Percentiles rank a stretch among this genome's conserved stretches.
phyloP scores from a whole-genome alignment of 2,329 filamentous ascomycete species.

The Ceratocystis papillata region DNA sequence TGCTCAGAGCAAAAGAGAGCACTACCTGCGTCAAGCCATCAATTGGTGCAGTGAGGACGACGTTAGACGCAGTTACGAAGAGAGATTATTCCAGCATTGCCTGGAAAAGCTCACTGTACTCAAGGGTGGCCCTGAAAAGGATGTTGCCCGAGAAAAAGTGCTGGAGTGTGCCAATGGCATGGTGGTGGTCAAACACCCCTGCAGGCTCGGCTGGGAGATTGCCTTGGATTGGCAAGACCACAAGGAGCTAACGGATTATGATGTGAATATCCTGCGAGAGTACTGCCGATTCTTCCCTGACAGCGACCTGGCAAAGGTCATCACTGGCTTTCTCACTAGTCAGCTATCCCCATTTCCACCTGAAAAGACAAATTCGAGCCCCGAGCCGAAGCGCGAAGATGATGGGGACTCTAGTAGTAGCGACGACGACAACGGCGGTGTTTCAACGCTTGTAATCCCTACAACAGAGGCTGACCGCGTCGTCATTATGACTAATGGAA shows the following conservation, averaged over 20 bases:
- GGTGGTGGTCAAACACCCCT: constrained; percentile 92
- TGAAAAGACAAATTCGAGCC: constrained; percentile 25
- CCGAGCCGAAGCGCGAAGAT: constrained; percentile 28
- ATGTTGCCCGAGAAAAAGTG: constrained; percentile 58
- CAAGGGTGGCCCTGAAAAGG: constrained; percentile 53
- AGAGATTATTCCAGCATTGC: constrained; percentile 73
- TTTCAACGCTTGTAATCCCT: constrained; percentile 44
- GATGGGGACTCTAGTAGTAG: constrained; percentile 42
- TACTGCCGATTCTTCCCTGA: constrained; percentile 79
- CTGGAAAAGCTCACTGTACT: constrained; percentile 66
- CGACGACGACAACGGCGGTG: constrained; percentile 48
- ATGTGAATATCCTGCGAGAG: constrained; percentile 63
- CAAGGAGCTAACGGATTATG: constrained; percentile 63
- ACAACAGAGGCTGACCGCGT: constrained; percentile 68
- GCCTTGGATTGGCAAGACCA: constrained; percentile 80
- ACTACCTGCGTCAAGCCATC: constrained; percentile 71
- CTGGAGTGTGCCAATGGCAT: constrained; percentile 74
- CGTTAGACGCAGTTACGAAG: constrained; percentile 70
- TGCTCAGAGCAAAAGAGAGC: constrained; percentile 62
- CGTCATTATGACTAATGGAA: constrained; percentile 67
- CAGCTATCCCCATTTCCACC: constrained; percentile 70
- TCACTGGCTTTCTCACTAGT: constrained; percentile 73
- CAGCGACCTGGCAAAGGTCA: constrained; percentile 67
- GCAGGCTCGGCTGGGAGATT: constrained; percentile 81
- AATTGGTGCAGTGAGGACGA: constrained; percentile 88